phyloP scores from a whole-genome alignment of 768 basidiomycete species.

The Amylocystis lapponica region DNA sequence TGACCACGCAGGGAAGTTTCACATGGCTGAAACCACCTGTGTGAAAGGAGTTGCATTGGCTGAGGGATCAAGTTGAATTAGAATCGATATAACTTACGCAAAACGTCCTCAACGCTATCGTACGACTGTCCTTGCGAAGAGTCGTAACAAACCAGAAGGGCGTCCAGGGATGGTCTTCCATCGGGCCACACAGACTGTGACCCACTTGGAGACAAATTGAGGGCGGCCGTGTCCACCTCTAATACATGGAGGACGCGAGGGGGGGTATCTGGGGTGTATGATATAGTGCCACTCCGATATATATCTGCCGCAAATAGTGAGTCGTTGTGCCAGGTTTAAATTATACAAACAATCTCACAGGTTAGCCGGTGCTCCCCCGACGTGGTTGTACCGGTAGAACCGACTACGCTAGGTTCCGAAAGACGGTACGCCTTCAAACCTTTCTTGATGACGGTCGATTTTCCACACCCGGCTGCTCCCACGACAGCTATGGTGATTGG shows the following conservation, averaged over 20 bases:
- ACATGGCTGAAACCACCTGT: slow-evolving; percentile 54
- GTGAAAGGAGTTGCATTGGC: no score
- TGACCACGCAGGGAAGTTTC: slow-evolving; percentile 61
- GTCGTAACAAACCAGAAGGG: slow-evolving; percentile 84
- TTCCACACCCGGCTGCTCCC: slow-evolving; percentile 76
- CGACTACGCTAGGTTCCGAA: slow-evolving; percentile 21
- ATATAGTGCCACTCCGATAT: slow-evolving; percentile 34
- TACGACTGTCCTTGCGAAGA: slow-evolving; percentile 59
- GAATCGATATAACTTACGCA: slow-evolving; percentile 77
- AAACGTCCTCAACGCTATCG: slow-evolving; percentile 54
- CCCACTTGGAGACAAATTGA: slow-evolving; percentile 24
- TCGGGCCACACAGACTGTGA: no score
- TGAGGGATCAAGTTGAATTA: no score
- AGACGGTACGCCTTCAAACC: slow-evolving; percentile 64
- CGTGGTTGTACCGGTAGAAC: no score
- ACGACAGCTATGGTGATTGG: slow-evolving; percentile 68
- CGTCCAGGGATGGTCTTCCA: slow-evolving; percentile 57
- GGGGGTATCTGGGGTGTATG: slow-evolving; percentile 9
- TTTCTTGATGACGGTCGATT: slow-evolving; percentile 73
- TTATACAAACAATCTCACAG: neutral
- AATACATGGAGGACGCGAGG: slow-evolving; percentile 21
- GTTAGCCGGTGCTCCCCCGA: neutral
- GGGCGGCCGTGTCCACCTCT: slow-evolving; percentile 27
- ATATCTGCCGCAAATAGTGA: slow-evolving; percentile 28
- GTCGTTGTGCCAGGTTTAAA: no score